Base-by-base conservation (phyloP, 768 basidiomycete species). In the Xerocomus spinulosus region DNA sequence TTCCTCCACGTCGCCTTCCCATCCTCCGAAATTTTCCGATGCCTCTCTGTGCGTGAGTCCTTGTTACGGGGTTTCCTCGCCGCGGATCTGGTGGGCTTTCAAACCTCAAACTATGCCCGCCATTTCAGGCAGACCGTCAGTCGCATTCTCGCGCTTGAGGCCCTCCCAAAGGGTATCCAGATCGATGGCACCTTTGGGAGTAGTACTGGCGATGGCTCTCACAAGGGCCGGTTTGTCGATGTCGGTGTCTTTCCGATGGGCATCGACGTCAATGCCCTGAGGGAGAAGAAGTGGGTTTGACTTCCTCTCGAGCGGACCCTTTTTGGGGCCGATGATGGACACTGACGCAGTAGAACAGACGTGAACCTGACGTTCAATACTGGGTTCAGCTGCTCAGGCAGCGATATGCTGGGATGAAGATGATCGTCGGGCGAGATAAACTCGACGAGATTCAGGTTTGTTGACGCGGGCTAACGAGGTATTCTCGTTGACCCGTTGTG, bases 1-100 rank as follows among this genome's bases (percentile, higher is more conserved):
- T 98, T 98, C 77, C 80, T 96, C 69, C 95, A 97, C 63, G 92
- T 94, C 47, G 90, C 95, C 3, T 97, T 96, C 72, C 95, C 94
- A 3, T 87, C 83, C 34, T 92, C 89, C 23, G 95, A 98, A 68
- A 94, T 96, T 56, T 96, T 96, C 77, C 78, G 94, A 8, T 95
- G 92, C 67, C 74, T 97, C 25, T 83, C 86, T 4, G 82, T 88
- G 4, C 78, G 87, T 42, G 78, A 83, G 53, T 78, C 85, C 20
- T 77, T 96, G 20, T 73, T 98, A 21, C 77, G 82, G 28, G 95
- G 95, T 15, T 73, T 99, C 61, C 86, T 98, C n/a, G 92, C 80
- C 13, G 90, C 94, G 23, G 92, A 97, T 70, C 78, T 95, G 36
- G 83, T 97, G 26, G 92, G 90, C 3, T 97, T 97, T 77, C 92